These are phyloP conservation scores for Geranium rotundifolium DNA, from an alignment of 345 rosid genomes.

Conservation along the genomic window DNA sequence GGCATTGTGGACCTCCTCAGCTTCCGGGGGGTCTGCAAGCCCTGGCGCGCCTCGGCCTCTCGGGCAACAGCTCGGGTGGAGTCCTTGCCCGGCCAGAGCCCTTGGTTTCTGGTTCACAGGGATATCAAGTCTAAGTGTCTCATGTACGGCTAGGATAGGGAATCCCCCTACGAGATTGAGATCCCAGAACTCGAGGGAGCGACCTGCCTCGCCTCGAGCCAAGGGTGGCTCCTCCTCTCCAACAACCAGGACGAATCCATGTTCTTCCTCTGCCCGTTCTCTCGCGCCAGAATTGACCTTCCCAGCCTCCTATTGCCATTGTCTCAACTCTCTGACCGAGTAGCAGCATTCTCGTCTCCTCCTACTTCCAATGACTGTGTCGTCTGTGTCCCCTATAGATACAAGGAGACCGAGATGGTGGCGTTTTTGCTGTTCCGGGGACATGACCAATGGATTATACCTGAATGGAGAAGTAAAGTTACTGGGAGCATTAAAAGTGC, in stretches of 20 bases:
- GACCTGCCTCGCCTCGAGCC: slow-evolving; percentile 21
- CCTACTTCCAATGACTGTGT: slow-evolving; percentile 19
- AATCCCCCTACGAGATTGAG: slow-evolving; percentile 1
- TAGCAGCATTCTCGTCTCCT: slow-evolving; percentile 17
- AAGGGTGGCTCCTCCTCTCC: slow-evolving; percentile 18
- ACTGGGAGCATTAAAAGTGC: too few species aligned
- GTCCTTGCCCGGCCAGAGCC: not conserved
- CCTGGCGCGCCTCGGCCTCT: slow-evolving; percentile 17
- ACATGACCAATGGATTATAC: slow-evolving; percentile 7
- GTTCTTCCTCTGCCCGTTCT: slow-evolving; percentile 25
- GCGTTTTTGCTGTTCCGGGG: slow-evolving; percentile 6
- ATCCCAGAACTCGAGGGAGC: slow-evolving; percentile 16
- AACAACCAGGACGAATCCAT: not conserved
- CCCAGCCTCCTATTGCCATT: slow-evolving; percentile 6
- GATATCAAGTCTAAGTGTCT: slow-evolving; percentile 7
- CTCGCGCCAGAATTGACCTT: slow-evolving; percentile 15
- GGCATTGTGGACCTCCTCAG: slow-evolving; percentile 13
- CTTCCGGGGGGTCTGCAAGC: slow-evolving; percentile 17
- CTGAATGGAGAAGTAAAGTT: too few species aligned
- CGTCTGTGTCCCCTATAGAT: not conserved
- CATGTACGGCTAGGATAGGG: not conserved
- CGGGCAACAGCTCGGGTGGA: slow-evolving; percentile 11
- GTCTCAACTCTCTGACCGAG: not conserved
- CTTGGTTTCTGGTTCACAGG: slow-evolving; percentile 18
- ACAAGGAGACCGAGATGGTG: not conserved